These are phyloP conservation scores for Globisporangium iwayamae DNA, from an alignment of 352 stramenopile species.

Conservation along the genomic window DNA sequence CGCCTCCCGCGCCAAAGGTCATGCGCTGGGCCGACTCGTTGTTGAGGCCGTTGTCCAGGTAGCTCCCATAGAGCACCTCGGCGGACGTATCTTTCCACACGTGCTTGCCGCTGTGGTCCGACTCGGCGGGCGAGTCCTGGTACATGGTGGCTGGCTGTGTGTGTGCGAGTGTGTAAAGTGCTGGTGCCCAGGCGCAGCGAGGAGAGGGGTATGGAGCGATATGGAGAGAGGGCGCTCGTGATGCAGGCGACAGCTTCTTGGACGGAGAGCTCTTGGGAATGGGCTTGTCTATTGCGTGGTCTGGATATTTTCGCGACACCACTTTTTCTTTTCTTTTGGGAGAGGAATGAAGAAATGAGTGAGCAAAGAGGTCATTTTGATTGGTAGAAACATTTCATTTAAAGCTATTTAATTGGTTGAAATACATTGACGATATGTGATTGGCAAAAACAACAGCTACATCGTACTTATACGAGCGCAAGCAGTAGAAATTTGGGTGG, in stretches of 20 bases:
- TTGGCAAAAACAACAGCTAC: no score
- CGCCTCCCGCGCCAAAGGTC: neutral
- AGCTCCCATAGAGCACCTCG: constrained; percentile 71
- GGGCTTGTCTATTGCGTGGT: constrained; percentile 5
- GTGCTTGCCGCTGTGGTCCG: constrained; percentile 26
- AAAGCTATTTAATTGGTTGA: neutral
- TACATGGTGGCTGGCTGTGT: constrained; percentile 11
- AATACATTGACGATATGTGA: neutral
- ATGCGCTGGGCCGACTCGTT: constrained; percentile 21
- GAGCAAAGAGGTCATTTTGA: neutral
- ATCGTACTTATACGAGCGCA: neutral
- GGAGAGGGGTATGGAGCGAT: neutral
- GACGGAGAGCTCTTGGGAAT: neutral
- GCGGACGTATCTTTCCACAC: constrained; percentile 75
- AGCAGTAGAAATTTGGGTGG: neutral
- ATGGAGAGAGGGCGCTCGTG: neutral
- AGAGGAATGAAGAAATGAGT: constrained; percentile 2
- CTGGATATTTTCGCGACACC: constrained; percentile 7
- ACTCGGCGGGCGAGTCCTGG: constrained; percentile 22
- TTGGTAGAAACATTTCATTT: neutral
- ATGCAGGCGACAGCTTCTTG: neutral
- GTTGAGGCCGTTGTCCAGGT: constrained; percentile 35
- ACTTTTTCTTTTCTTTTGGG: neutral
- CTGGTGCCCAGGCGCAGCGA: neutral
- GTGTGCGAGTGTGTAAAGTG: neutral